Base-by-base conservation (phyloP, 2,329 filamentous ascomycete species). In the Sclerotinia spermophila region DNA sequence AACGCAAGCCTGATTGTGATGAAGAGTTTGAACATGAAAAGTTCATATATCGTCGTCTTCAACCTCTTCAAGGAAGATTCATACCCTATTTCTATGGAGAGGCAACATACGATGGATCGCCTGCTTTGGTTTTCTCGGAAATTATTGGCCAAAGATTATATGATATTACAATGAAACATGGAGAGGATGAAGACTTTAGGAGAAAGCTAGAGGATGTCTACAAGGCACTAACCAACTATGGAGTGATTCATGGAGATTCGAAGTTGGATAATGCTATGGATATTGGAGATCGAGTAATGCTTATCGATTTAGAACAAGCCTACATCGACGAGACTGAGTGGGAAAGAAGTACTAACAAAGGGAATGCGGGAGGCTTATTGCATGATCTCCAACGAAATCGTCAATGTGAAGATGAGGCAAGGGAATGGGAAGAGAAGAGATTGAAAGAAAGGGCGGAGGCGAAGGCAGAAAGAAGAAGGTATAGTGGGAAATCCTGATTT, bases 1-100 rank as follows among this genome's bases (percentile, higher is more conserved):
- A 35, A 27, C 42, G 61, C 5, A 65, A 65, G 61, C 42, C 13
- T 44, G 42, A 65, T 65, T 65, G 19, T 40, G 42, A 65, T 11
- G 61, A 65, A 35, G 51, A 55, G 51, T 65, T 65, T 21, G n/a
- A 45, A 42, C 24, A 3, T 19, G 61, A 65, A 65, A 65, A 65
- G 15, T 7, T 3, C 8, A 48, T 48, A 5, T 51, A 51, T 51
- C 38, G 27, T 10, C 5, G 13, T 24, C 13, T 65, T 1, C 2
- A 45, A 15, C 15, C 61, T 7, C 42, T 65, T 48, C 42, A 65
- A 65, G 42, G 61, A 44, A 65, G 4, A 13, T n/a, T 65, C 19
- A 65, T 33, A 27, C 30, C 27, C 6, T 13, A 65, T 15, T 65
- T 45, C 40, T 65, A 65, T 45, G 42, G 42, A 38, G 61, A 65